phyloP scores from a whole-genome alignment of 495 filamentous ascomycete genomes.

The Neurospora sp. region DNA sequence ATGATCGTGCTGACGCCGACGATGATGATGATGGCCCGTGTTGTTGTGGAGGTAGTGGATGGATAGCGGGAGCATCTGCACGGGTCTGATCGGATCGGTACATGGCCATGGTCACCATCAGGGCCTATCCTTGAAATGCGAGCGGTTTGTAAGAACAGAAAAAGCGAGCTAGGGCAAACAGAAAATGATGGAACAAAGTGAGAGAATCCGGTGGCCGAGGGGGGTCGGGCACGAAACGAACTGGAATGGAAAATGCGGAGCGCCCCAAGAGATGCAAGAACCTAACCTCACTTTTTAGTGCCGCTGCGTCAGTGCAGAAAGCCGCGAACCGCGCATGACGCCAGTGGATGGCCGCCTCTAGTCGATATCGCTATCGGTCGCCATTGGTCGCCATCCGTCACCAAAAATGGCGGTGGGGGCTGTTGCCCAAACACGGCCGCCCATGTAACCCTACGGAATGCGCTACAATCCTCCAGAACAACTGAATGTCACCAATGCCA shows the following conservation, averaged over 20 bases:
- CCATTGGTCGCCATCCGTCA: background rate
- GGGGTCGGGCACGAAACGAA: background rate
- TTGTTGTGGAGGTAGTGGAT: constrained; percentile 1
- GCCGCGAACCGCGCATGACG: background rate
- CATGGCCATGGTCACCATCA: constrained; percentile 11
- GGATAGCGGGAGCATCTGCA: constrained; percentile 19
- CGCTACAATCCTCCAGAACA: background rate
- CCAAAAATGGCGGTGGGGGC: background rate
- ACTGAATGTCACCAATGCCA: background rate
- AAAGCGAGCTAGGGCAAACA: background rate
- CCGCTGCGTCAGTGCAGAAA: background rate
- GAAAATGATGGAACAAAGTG: background rate
- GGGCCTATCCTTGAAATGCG: background rate
- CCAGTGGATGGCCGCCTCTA: background rate
- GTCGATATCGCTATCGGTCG: background rate
- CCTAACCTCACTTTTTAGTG: background rate
- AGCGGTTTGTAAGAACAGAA: background rate
- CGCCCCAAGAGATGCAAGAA: background rate
- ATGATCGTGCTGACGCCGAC: background rate
- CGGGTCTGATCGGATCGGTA: constrained; percentile 18
- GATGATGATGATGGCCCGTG: background rate
- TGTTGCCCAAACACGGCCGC: background rate
- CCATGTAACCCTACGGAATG: background rate
- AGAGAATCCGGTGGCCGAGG: background rate
- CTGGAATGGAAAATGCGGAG: background rate